These are phyloP conservation scores for Ustilago esculenta DNA, from an alignment of 1,284 basidiomycete species.

Conservation along the genomic window DNA sequence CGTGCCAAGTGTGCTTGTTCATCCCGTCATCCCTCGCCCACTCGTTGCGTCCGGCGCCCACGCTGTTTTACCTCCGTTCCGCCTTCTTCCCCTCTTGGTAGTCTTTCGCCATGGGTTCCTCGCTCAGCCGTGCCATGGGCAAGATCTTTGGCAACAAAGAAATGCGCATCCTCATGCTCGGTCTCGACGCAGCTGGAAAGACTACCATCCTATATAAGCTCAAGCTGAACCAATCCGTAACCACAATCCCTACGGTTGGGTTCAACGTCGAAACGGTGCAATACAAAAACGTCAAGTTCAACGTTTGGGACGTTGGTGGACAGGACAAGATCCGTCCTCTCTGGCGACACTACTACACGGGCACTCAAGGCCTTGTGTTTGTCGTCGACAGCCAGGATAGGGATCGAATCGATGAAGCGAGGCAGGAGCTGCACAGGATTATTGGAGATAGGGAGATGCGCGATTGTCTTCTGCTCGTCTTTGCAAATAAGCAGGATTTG, in stretches of 20 bases:
- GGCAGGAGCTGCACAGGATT: slow-evolving; percentile 94
- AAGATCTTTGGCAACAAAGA: slow-evolving; percentile 98
- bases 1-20: too few species aligned
- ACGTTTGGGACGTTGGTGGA: slow-evolving; percentile 68
- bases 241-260: slow-evolving; percentile 94
- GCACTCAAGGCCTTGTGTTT: slow-evolving; percentile 74
- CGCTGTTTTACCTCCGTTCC: background rate
- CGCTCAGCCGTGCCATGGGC: slow-evolving; percentile 77
- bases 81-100: background rate
- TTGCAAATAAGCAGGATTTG: slow-evolving; percentile 99
- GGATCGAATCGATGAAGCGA: slow-evolving; percentile 94
- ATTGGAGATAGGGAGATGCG: slow-evolving; percentile 98
- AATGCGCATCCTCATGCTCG: slow-evolving; percentile 86
- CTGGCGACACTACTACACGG: slow-evolving; percentile 94
- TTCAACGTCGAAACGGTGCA: slow-evolving; percentile 70
- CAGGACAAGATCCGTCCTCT: slow-evolving; percentile 70
- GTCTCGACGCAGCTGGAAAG: slow-evolving; percentile 90
- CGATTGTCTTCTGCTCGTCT: slow-evolving; percentile 93
- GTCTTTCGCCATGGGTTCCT: slow-evolving; percentile 55
- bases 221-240: slow-evolving; percentile 98
- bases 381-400: slow-evolving; percentile 82
- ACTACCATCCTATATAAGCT: slow-evolving; percentile 93
- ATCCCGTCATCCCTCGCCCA: too few species aligned
- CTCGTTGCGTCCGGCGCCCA: too few species aligned
- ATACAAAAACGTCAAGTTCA: slow-evolving; percentile 69